Evolutionary conservation across 2,329 filamentous ascomycete genomes (phyloP).

Genomic region (Amauroascus verrucosus): DNA sequence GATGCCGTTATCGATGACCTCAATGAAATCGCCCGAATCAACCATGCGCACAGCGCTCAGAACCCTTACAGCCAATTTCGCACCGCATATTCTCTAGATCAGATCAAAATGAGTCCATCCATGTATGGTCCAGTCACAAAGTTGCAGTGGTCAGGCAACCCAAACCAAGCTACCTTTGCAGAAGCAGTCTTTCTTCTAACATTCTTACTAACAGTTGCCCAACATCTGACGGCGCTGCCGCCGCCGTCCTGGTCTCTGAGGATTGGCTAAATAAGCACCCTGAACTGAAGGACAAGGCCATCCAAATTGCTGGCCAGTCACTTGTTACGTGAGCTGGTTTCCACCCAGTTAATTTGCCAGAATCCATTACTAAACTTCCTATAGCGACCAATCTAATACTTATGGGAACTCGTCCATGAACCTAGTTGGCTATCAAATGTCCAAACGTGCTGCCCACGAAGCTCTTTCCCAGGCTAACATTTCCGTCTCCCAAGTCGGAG

Average conservation of each 20-base stretch:
- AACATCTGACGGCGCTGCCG: slow-evolving; percentile 17
- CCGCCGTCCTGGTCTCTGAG: slow-evolving; percentile 19
- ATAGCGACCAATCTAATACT: slow-evolving; percentile 13
- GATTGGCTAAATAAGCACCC: slow-evolving; percentile 16
- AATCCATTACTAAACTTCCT: not conserved
- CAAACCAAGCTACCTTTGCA: not conserved
- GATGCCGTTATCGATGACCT: slow-evolving; percentile 16
- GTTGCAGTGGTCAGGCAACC: slow-evolving; percentile 12
- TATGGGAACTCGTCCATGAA: slow-evolving; percentile 20
- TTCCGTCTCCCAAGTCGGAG: slow-evolving; percentile 16
- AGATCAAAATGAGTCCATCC: slow-evolving; percentile 16
- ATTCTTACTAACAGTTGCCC: slow-evolving; percentile 11
- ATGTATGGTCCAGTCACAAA: slow-evolving; percentile 16
- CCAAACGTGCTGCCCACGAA: slow-evolving; percentile 18
- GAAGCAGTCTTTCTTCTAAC: not conserved
- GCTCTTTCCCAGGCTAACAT: slow-evolving; percentile 20
- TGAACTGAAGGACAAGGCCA: slow-evolving; percentile 15
- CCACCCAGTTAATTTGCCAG: not conserved
- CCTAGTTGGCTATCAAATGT: slow-evolving; percentile 25
- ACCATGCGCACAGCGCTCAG: slow-evolving; percentile 17
- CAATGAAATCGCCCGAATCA: slow-evolving; percentile 19
- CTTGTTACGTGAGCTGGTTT: slow-evolving; percentile 15
- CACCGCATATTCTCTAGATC: slow-evolving; percentile 16
- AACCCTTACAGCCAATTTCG: slow-evolving; percentile 21
- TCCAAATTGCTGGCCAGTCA: slow-evolving; percentile 19